These are phyloP conservation scores for Rhodotorula graminis DNA, from an alignment of 768 basidiomycete genomes.

Conservation along the genomic window DNA sequence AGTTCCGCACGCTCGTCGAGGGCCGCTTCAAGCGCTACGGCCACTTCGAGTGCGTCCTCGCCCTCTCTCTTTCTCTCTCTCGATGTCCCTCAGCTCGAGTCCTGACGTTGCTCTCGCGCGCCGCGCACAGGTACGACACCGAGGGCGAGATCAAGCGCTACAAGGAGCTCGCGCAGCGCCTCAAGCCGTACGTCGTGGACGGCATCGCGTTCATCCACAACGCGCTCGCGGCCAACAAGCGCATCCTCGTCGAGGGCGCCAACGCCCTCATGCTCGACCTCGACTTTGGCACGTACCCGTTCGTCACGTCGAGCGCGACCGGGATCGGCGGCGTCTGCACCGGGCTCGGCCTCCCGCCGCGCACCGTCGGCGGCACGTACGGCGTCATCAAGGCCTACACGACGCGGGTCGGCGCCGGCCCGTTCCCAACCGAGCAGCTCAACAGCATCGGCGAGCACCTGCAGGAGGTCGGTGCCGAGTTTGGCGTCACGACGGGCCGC, in stretches of 20 bases:
- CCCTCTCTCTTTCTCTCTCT: background rate
- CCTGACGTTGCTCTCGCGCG: no score
- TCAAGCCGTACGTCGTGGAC: constrained; percentile 84
- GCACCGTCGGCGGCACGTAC: constrained; percentile 73
- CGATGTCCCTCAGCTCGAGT: background rate
- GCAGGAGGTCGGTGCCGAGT: constrained; percentile 90
- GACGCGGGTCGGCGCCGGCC: constrained; percentile 95
- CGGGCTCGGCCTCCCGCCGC: constrained; percentile 93
- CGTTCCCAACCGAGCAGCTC: constrained; percentile 93
- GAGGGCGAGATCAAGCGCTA: constrained; percentile 92
- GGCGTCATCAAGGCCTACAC: constrained; percentile 99
- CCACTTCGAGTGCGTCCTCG: constrained; percentile 62
- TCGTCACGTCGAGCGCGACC: constrained; percentile 90
- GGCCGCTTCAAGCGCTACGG: constrained; percentile 97
- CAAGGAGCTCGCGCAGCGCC: constrained; percentile 75
- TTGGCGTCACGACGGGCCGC: constrained; percentile 86
- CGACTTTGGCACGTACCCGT: constrained; percentile 97
- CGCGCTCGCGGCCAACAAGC: constrained; percentile 69
- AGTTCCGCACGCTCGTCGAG: constrained; percentile 93
- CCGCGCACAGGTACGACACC: constrained; percentile 65
- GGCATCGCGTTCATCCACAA: constrained; percentile 77
- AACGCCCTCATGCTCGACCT: constrained; percentile 98
- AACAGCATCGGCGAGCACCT: constrained; percentile 77
- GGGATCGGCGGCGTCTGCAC: constrained; percentile 93
- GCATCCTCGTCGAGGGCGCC: constrained; percentile 88